These are phyloP conservation scores for Penicillium hordei DNA, from an alignment of 2,329 filamentous ascomycete species.

Conservation along the genomic window DNA sequence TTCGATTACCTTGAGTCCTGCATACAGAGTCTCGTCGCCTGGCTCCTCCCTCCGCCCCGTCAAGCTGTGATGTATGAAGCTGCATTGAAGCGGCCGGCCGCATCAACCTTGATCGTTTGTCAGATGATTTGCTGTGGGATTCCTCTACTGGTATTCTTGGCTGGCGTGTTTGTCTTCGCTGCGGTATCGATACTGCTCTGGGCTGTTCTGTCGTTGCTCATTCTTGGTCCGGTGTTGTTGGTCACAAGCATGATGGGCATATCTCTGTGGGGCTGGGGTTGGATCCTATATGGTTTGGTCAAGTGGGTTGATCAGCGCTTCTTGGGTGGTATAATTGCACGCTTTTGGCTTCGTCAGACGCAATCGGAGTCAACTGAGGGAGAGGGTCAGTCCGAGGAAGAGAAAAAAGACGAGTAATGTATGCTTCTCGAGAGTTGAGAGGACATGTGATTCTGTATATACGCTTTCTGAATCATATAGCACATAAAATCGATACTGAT, in stretches of 20 bases:
- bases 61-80: constrained; percentile 32
- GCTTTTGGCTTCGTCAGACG: constrained; percentile 23
- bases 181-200: constrained; percentile 34
- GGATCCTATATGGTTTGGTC: constrained; percentile 30
- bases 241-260: constrained; percentile 33
- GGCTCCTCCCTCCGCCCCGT: constrained; percentile 29
- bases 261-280: constrained; percentile 33
- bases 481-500: neutral
- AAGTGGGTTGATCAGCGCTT: constrained; percentile 28
- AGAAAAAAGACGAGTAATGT: neutral
- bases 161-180: constrained; percentile 35
- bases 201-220: constrained; percentile 32
- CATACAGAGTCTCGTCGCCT: constrained; percentile 25
- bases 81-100: constrained; percentile 31
- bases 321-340: constrained; percentile 26
- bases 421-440: neutral
- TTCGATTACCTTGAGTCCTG: constrained; percentile 31
- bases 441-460: neutral
- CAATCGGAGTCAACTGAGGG: constrained; percentile 1
- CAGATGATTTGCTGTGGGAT: constrained; percentile 38
- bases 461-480: neutral
- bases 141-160: constrained; percentile 35
- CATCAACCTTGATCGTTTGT: constrained; percentile 34
- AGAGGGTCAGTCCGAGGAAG: neutral
- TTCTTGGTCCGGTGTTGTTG: constrained; percentile 33